Conservation (phyloP, 2,329 filamentous ascomycete genomes). For the Nakataea oryzae region DNA sequence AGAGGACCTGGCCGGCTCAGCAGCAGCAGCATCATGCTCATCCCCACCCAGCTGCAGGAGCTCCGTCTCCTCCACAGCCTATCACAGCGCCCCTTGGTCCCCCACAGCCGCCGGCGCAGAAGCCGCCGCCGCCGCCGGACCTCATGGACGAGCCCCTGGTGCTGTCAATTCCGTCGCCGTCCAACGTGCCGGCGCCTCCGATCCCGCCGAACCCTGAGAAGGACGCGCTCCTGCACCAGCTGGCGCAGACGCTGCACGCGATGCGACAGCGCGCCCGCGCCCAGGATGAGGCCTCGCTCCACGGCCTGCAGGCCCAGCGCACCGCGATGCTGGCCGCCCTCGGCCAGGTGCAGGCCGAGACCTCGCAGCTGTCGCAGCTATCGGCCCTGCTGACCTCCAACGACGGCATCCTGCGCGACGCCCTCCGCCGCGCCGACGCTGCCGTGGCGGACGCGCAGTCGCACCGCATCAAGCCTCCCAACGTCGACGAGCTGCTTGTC, state of each 20-base stretch:
- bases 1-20: conserved; percentile 1
- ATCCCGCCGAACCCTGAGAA: conserved; percentile 95
- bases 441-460: background rate
- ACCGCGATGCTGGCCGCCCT: conserved; percentile 64
- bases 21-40: conserved; percentile 7
- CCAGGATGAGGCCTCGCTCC: conserved; percentile 65
- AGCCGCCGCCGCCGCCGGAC: conserved; percentile 37
- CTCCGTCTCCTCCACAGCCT: conserved; percentile 11
- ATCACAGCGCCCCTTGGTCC: conserved; percentile 4
- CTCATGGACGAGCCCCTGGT: conserved; percentile 48
- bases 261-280: conserved; percentile 59
- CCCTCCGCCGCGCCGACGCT: conserved; percentile 66
- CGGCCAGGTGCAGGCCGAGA: conserved; percentile 61
- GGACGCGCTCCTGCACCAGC: conserved; percentile 69
- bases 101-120: conserved; percentile 20
- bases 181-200: conserved; percentile 50
- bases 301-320: conserved; percentile 69
- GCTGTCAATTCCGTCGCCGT: conserved; percentile 33
- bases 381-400: conserved; percentile 65
- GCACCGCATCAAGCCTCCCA: conserved; percentile 30
- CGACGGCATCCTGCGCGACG: conserved; percentile 65
- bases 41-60: conserved; percentile 10
- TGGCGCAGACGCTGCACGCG: conserved; percentile 59
- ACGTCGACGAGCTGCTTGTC: conserved; percentile 85
- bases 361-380: conserved; percentile 59